A percentile compares a stretch with the other conserved stretches of the same genome.
Conservation (phyloP, 2,329 filamentous ascomycete genomes). For the Periconia digitata region DNA sequence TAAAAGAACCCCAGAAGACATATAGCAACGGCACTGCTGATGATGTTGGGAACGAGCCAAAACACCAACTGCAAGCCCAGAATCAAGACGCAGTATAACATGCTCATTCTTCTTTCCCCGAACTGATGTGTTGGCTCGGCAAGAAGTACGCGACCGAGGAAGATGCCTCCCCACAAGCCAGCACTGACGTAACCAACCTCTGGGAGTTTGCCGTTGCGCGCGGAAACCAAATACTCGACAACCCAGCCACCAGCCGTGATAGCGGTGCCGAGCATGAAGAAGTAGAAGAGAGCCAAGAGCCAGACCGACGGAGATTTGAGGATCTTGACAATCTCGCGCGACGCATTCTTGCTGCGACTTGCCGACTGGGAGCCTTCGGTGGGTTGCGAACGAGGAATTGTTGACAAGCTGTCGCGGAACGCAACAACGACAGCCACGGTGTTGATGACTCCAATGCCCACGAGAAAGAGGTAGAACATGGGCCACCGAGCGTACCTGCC, state of each 20-base stretch:
- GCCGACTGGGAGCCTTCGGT: neutral
- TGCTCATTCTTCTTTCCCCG: slow-evolving; percentile 61
- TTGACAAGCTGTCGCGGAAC: slow-evolving; percentile 53
- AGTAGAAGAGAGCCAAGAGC: slow-evolving; percentile 64
- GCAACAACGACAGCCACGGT: slow-evolving; percentile 50
- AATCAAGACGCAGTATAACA: slow-evolving; percentile 56
- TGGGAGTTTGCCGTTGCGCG: slow-evolving; percentile 59
- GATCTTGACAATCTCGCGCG: slow-evolving; percentile 49
- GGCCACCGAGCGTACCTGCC: slow-evolving; percentile 53
- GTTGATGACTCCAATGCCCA: slow-evolving; percentile 57
- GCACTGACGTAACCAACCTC: slow-evolving; percentile 65
- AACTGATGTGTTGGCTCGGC: slow-evolving; percentile 62
- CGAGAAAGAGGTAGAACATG: slow-evolving; percentile 59
- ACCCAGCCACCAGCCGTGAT: slow-evolving; percentile 65
- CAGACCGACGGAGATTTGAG: slow-evolving; percentile 55
- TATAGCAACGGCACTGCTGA: slow-evolving; percentile 55
- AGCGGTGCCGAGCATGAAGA: slow-evolving; percentile 61
- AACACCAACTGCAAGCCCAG: slow-evolving; percentile 44
- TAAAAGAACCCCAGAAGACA: slow-evolving; percentile 60
- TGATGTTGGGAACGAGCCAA: slow-evolving; percentile 26
- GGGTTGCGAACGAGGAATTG: slow-evolving; percentile 12
- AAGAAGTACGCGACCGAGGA: slow-evolving; percentile 59
- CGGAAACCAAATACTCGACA: slow-evolving; percentile 64
- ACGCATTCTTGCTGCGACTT: slow-evolving; percentile 39
- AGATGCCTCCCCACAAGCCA: slow-evolving; percentile 60